A percentile compares a stretch with the other conserved stretches of the same genome.
Conservation (phyloP, 192 early-diverging fungal genomes). For the Blastocladiella britannica region DNA sequence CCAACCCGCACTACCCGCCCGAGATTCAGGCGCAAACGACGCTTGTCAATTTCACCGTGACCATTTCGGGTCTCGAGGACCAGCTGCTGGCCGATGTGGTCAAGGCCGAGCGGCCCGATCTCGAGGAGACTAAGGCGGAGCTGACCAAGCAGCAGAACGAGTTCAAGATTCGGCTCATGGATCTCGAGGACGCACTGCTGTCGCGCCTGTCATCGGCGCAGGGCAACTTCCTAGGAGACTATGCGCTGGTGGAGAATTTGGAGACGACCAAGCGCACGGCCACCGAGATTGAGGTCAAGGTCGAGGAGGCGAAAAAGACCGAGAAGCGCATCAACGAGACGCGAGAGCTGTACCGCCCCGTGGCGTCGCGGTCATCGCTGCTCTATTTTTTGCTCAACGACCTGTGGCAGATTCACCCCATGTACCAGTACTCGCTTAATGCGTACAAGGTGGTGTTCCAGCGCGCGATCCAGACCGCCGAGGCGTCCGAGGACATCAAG, state of each 20-base stretch:
- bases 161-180: constrained; percentile 76
- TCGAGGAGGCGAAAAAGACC: constrained; percentile 77
- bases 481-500: constrained; percentile 37
- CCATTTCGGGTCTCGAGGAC: constrained; percentile 80
- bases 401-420: constrained; percentile 63
- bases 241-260: constrained; percentile 74
- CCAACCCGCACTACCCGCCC: constrained; percentile 78
- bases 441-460: constrained; percentile 90
- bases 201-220: constrained; percentile 80
- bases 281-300: constrained; percentile 76
- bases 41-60: constrained; percentile 98
- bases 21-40: constrained; percentile 93
- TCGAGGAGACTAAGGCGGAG: constrained; percentile 76
- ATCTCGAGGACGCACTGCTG: constrained; percentile 80
- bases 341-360: constrained; percentile 64
- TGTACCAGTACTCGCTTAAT: constrained; percentile 96
- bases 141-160: constrained; percentile 87
- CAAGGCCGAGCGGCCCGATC: constrained; percentile 86
- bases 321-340: constrained; percentile 91
- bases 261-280: constrained; percentile 94
- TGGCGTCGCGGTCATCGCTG: constrained; percentile 73
- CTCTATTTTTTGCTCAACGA: constrained; percentile 95
- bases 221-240: constrained; percentile 95
- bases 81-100: constrained; percentile 93
- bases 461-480: constrained; percentile 42